phyloP scores from a whole-genome alignment of 1,139 yeast genomes.

The Pichia sp. region DNA sequence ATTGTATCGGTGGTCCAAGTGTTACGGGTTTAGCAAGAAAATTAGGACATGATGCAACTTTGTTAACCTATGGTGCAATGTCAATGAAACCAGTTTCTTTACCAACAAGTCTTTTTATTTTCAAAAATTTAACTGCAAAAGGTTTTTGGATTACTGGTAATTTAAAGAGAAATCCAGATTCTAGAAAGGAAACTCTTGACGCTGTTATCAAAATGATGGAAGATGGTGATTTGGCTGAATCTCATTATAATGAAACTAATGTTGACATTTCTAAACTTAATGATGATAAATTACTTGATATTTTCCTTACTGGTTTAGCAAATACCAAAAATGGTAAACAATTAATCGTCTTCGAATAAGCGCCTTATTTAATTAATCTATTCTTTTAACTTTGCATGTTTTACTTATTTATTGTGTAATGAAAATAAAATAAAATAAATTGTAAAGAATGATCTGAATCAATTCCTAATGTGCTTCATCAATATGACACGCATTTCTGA shows the following conservation, averaged over 20 bases:
- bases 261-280: conserved; percentile 37
- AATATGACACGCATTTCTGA: too few species aligned
- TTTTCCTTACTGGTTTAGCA: conserved; percentile 42
- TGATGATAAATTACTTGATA: conserved; percentile 45
- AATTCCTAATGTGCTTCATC: too few species aligned
- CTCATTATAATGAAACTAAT: conserved; percentile 45
- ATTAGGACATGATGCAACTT: conserved; percentile 56
- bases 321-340: conserved; percentile 28
- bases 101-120: conserved; percentile 85
- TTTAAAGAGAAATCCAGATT: conserved; percentile 56
- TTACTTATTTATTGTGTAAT: too few species aligned
- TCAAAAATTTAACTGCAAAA: conserved; percentile 75
- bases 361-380: too few species aligned
- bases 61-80: conserved; percentile 97
- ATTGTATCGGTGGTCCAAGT: conserved; percentile 90
- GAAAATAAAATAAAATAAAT: too few species aligned
- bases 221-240: conserved; percentile 54
- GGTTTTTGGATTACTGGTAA: conserved; percentile 94
- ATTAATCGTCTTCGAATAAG: conserved; percentile 18
- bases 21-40: conserved; percentile 79
- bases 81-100: conserved; percentile 87
- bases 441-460: too few species aligned
- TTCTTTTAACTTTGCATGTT: background rate
- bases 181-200: conserved; percentile 53
- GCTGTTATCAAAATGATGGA: conserved; percentile 64